A percentile compares a stretch with the other conserved stretches of the same genome.
phyloP scores from a whole-genome alignment of 495 filamentous ascomycete genomes.

The Penicillium tannophilum region DNA sequence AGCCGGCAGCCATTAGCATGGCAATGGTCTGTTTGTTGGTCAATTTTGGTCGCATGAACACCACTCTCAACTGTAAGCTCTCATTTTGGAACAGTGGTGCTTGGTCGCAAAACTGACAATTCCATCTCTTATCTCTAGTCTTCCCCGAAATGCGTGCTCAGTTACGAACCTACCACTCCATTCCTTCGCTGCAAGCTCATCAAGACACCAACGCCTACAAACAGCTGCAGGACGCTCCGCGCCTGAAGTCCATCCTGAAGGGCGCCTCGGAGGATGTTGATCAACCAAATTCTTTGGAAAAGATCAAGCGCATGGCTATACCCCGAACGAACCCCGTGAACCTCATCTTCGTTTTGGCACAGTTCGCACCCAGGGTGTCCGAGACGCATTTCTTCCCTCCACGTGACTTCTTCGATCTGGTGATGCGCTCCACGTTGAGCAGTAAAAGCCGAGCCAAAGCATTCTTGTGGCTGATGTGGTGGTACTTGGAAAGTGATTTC shows the following conservation, averaged over 20 bases:
- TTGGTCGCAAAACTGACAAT: slow-evolving; percentile 21
- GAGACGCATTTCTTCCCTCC: slow-evolving; percentile 86
- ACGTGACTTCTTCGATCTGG: slow-evolving; percentile 92
- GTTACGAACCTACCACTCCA: slow-evolving; percentile 95
- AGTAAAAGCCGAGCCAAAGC: slow-evolving; percentile 83
- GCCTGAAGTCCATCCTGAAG: slow-evolving; percentile 96
- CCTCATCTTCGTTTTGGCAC: slow-evolving; percentile 91
- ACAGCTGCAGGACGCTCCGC: slow-evolving; percentile 93
- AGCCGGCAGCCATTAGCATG: slow-evolving; percentile 92
- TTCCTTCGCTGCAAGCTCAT: slow-evolving; percentile 91
- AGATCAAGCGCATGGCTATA: slow-evolving; percentile 64
- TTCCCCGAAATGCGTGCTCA: slow-evolving; percentile 99
- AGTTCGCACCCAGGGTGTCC: slow-evolving; percentile 87
- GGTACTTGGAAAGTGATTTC: slow-evolving; percentile 97
- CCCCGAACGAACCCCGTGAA: slow-evolving; percentile 97
- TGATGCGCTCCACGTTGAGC: slow-evolving; percentile 84
- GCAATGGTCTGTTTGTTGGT: slow-evolving; percentile 98
- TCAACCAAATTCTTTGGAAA: slow-evolving; percentile 83
- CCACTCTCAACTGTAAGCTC: slow-evolving; percentile 87
- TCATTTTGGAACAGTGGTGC: slow-evolving; percentile 3
- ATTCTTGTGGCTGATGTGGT: slow-evolving; percentile 99
- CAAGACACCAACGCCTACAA: slow-evolving; percentile 97
- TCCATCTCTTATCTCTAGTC: slow-evolving; percentile 61
- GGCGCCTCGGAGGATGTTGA: slow-evolving; percentile 92
- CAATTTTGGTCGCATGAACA: slow-evolving; percentile 98